These are phyloP conservation scores for Sporothrix brunneoviolacea DNA, from an alignment of 2,329 filamentous ascomycete species.

Conservation along the genomic window DNA sequence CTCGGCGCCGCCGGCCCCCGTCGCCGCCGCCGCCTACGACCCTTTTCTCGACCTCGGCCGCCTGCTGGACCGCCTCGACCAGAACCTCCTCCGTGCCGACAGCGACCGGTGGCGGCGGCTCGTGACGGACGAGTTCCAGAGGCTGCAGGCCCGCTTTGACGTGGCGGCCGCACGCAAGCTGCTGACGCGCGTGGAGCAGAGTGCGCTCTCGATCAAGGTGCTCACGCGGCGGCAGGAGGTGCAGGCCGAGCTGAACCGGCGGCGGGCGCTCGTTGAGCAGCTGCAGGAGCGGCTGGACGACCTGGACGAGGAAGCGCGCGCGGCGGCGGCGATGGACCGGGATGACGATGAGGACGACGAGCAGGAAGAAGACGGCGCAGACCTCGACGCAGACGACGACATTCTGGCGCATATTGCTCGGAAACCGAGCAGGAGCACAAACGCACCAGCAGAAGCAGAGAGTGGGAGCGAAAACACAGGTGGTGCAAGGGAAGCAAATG, in stretches of 20 bases:
- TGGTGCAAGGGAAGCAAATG: neutral
- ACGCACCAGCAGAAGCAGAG: neutral
- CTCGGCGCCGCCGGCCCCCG: neutral
- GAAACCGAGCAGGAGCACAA: slow-evolving; percentile 45
- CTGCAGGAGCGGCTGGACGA: slow-evolving; percentile 62
- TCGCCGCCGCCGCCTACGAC: slow-evolving; percentile 21
- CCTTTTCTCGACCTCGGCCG: slow-evolving; percentile 51
- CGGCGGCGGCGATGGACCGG: slow-evolving; percentile 24
- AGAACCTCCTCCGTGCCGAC: slow-evolving; percentile 56
- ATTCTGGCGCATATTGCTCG: slow-evolving; percentile 44
- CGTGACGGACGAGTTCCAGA: slow-evolving; percentile 58
- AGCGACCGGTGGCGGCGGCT: slow-evolving; percentile 52
- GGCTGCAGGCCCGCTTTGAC: slow-evolving; percentile 57
- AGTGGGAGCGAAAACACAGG: no score
- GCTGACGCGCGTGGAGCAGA: slow-evolving; percentile 65
- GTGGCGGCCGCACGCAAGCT: slow-evolving; percentile 64
- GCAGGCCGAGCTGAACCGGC: slow-evolving; percentile 57
- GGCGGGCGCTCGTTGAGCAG: slow-evolving; percentile 60
- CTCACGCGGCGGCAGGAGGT: slow-evolving; percentile 51
- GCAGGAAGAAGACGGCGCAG: slow-evolving; percentile 34
- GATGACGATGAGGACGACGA: slow-evolving; percentile 31
- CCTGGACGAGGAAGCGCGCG: slow-evolving; percentile 51
- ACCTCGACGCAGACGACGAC: slow-evolving; percentile 47
- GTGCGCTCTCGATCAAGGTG: slow-evolving; percentile 52
- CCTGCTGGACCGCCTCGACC: slow-evolving; percentile 59